Conservation (phyloP, 2,329 filamentous ascomycete genomes). For the Nannizziopsis barbatae region DNA sequence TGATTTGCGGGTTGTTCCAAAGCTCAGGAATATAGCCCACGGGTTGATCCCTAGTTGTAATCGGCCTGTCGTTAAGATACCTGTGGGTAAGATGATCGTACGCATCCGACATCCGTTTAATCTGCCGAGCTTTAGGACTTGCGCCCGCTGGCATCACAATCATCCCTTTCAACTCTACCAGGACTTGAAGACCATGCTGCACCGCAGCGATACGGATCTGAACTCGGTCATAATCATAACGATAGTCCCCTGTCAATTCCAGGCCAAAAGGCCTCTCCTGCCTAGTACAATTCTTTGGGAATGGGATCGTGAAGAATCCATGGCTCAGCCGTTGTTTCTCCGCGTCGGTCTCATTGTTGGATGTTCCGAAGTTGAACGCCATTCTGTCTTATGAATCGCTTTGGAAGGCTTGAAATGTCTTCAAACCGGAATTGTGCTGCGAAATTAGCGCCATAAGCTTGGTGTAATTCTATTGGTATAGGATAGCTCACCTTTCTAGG, state of each 20-base stretch:
- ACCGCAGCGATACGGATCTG: slow-evolving; percentile 5
- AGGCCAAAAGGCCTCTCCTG: slow-evolving; percentile 2
- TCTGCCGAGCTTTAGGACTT: background rate
- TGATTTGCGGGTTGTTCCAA: background rate
- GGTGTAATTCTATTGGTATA: too few species aligned
- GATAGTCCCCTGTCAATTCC: background rate
- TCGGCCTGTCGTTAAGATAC: background rate
- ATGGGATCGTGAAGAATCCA: slow-evolving; percentile 2
- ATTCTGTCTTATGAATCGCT: background rate
- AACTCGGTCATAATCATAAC: slow-evolving; percentile 3
- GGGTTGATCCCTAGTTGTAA: background rate
- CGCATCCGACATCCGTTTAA: background rate
- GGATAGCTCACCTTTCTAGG: too few species aligned
- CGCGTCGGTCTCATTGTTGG: background rate
- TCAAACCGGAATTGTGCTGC: background rate
- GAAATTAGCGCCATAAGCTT: too few species aligned
- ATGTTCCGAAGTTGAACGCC: slow-evolving; percentile 2
- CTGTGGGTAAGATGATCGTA: background rate
- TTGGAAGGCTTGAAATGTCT: background rate
- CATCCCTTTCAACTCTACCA: background rate
- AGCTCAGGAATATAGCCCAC: background rate
- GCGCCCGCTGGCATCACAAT: background rate
- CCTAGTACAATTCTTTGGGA: background rate
- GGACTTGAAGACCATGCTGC: slow-evolving; percentile 2
- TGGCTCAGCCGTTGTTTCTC: background rate